Evolutionary conservation across 2,329 filamentous ascomycete genomes (phyloP), one percentile per base, ranked within the genome.

Genomic region (Trichoderma harzianum): DNA sequence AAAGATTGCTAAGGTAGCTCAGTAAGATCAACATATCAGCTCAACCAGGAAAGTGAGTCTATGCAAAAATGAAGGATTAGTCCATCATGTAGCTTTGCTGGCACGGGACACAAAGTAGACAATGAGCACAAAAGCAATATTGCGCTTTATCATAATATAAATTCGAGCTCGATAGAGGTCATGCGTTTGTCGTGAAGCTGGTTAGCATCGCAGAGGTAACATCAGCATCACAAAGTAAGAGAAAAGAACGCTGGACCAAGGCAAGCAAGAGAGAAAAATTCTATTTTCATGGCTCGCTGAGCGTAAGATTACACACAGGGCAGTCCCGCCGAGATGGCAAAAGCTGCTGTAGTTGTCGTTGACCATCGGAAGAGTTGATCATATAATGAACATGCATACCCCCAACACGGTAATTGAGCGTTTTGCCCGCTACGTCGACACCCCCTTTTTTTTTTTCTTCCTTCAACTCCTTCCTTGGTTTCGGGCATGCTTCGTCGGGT

Each of bases 221-320:
- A 16, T 5, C 28, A 32, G 4, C n/a, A 32, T 60, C 53, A 34
- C 36, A 47, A 11, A 26, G 7, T 7, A 2, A 58, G 12, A 55
- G 7, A 26, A 24, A 66, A 8, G 3, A 14, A 36, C 6, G 34
- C 34, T 24, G 7, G 60, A 28, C 34, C 21, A 43, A 63, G 28
- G 21, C 60, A 63, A 28, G 21, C 39, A 65, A 66, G 63, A 55
- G 63, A 57, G 63, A 68, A 70, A 70, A 68, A 67, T 43, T 69
- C 67, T 70, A 70, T 70, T 70, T 70, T 63, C 58, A 55, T 70
- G 58, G 67, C 57, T 62, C 67, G 67, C 67, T 70, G 67, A 63
- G 67, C 67, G 67, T 70, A 70, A 63, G 67, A 63, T 39, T 70
- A 70, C 67, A 70, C 67, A 70, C 67, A 70, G 67, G 67, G 58